Conservation (phyloP, 768 basidiomycete genomes). For the Auricularia cornea region DNA sequence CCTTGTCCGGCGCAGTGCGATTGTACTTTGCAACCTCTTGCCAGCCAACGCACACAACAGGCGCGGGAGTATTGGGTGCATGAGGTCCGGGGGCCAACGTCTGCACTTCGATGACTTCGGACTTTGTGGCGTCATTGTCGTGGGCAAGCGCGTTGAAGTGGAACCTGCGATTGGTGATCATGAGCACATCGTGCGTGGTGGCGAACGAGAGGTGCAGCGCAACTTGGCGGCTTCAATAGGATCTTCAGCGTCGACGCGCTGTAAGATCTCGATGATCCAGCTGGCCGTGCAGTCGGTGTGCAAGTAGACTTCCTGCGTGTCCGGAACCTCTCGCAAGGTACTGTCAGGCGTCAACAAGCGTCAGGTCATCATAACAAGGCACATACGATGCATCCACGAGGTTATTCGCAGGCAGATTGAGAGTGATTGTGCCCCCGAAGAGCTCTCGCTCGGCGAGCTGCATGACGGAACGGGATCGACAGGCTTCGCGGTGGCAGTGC, state of each 20-base stretch:
- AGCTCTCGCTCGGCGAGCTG: conserved; percentile 35
- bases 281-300: conserved; percentile 60
- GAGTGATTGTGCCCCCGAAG: conserved; percentile 82
- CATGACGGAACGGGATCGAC: background rate
- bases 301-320: conserved; percentile 91
- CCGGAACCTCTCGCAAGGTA: conserved; percentile 72
- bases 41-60: conserved; percentile 54
- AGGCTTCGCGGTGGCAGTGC: background rate
- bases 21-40: conserved; percentile 79
- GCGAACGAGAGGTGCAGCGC: no score
- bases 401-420: conserved; percentile 36
- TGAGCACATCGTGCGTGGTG: no score
- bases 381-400: conserved; percentile 85
- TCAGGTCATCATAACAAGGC: background rate
- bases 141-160: conserved; percentile 88
- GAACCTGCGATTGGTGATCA: conserved; percentile 46
- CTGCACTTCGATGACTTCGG: conserved; percentile 34
- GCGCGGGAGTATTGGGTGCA: conserved; percentile 38
- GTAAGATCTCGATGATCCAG: conserved; percentile 76
- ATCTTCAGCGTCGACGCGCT: conserved; percentile 54
- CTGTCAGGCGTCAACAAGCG: background rate
- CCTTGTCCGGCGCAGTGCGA: conserved; percentile 46
- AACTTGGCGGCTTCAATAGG: conserved; percentile 63
- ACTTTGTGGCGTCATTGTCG: conserved; percentile 68
- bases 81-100: conserved; percentile 32